phyloP scores from a whole-genome alignment of 768 basidiomycete species.

The Termitomyces heimii region DNA sequence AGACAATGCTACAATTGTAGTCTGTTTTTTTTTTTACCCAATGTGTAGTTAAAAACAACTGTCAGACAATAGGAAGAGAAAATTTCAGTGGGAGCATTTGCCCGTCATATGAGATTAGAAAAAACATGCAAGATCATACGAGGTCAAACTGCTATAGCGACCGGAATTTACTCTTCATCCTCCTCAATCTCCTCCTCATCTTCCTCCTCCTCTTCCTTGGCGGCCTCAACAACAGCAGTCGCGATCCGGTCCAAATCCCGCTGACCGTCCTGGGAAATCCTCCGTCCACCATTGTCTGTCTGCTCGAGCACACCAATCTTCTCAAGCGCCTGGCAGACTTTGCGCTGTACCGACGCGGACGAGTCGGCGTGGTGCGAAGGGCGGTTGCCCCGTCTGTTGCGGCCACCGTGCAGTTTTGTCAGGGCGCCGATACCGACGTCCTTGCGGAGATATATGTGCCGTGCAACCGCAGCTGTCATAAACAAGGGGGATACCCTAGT shows the following conservation, averaged over 20 bases:
- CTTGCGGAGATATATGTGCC: constrained; percentile 99
- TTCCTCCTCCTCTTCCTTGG: constrained; percentile 67
- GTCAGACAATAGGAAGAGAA: background rate
- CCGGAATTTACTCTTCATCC: constrained; percentile 45
- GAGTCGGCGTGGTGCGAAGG: constrained; percentile 90
- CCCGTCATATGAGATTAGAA: constrained; percentile 30
- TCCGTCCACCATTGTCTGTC: constrained; percentile 88
- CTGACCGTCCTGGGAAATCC: constrained; percentile 95
- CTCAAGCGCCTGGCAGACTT: constrained; percentile 94
- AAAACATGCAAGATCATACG: constrained; percentile 36
- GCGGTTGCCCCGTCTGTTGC: constrained; percentile 93
- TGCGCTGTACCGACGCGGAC: constrained; percentile 88
- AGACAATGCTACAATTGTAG: too few relatives aligned
- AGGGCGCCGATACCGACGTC: constrained; percentile 92
- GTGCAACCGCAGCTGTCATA: constrained; percentile 80
- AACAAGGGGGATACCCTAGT: background rate
- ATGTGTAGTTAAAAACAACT: too few relatives aligned
- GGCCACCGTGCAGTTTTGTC: constrained; percentile 94
- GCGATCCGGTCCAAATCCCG: constrained; percentile 94
- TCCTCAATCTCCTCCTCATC: constrained; percentile 68
- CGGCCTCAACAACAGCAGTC: constrained; percentile 79
- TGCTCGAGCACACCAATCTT: constrained; percentile 98
- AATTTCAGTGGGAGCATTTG: constrained; percentile 33
- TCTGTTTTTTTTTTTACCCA: too few relatives aligned
- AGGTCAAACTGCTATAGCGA: constrained; percentile 8